Evolutionary conservation across 352 stramenopile species (phyloP).

Genomic region (Pilasporangium apinafurcum): DNA sequence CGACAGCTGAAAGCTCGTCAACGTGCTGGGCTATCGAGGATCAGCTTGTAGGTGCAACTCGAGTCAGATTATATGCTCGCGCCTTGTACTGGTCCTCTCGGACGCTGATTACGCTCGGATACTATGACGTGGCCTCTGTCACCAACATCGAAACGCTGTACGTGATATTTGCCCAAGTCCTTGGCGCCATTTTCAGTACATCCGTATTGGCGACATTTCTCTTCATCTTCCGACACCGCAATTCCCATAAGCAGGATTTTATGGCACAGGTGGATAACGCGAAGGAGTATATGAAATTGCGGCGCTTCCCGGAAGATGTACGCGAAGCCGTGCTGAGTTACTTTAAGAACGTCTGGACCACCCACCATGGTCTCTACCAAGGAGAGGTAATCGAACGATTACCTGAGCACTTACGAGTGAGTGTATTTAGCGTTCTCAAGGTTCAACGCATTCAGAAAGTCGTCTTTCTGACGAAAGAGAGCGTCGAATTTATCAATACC

Average conservation of each 20-base stretch:
- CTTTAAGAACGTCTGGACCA: slow-evolving; percentile 55
- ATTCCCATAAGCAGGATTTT: slow-evolving; percentile 50
- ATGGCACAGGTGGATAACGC: slow-evolving; percentile 62
- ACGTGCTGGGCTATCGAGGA: slow-evolving; percentile 73
- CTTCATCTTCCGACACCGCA: slow-evolving; percentile 65
- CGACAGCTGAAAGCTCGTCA: slow-evolving; percentile 6
- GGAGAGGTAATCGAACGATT: slow-evolving; percentile 38
- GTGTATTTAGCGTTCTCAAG: slow-evolving; percentile 45
- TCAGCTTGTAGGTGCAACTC: slow-evolving; percentile 34
- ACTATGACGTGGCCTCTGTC: slow-evolving; percentile 50
- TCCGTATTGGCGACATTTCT: slow-evolving; percentile 62
- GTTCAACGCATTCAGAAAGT: slow-evolving; percentile 56
- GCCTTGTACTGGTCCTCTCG: slow-evolving; percentile 55
- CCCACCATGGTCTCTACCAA: slow-evolving; percentile 37
- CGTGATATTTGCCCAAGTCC: slow-evolving; percentile 48
- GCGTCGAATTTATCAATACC: slow-evolving; percentile 65
- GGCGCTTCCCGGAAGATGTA: slow-evolving; percentile 50
- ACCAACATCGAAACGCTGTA: slow-evolving; percentile 52
- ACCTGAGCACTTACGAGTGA: slow-evolving; percentile 51
- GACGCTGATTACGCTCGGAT: slow-evolving; percentile 47
- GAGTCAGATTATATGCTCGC: slow-evolving; percentile 41
- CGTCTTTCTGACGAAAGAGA: slow-evolving; percentile 54
- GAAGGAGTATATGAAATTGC: slow-evolving; percentile 71
- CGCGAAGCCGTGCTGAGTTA: slow-evolving; percentile 47
- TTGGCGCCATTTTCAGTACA: slow-evolving; percentile 60